phyloP scores from a whole-genome alignment of 208 protist genomes.

The Trypanosoma mega region DNA sequence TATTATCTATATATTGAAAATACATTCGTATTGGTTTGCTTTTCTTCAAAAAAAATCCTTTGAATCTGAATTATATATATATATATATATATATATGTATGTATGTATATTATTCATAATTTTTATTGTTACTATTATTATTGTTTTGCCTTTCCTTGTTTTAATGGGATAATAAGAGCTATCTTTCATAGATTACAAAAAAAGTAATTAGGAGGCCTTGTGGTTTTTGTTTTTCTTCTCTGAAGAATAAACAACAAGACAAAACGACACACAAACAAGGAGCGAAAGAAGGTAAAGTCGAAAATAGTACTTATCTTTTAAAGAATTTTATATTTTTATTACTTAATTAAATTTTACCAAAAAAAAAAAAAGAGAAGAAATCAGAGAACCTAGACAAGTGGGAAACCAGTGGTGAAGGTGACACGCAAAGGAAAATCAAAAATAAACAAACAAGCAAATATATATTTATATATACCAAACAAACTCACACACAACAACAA shows the following conservation, averaged over 20 bases:
- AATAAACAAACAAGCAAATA: conserved; percentile 1
- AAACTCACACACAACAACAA: neutral
- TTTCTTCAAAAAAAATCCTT: too few relatives aligned
- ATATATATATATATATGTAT: too few relatives aligned
- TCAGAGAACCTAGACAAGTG: neutral
- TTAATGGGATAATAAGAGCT: neutral
- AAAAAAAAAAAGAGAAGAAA: conserved; percentile 12
- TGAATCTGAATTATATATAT: too few relatives aligned
- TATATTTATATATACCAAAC: neutral
- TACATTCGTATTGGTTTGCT: too few relatives aligned
- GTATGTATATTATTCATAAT: too few relatives aligned
- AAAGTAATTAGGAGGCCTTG: neutral
- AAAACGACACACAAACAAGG: too few relatives aligned
- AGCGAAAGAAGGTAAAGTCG: too few relatives aligned
- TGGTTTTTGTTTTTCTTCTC: too few relatives aligned
- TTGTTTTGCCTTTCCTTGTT: conserved; percentile 1
- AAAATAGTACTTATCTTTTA: too few relatives aligned
- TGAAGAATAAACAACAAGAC: too few relatives aligned
- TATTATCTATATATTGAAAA: too few relatives aligned
- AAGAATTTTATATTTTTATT: too few relatives aligned
- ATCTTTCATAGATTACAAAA: neutral
- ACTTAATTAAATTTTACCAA: neutral
- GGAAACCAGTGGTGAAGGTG: neutral
- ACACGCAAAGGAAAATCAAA: conserved; percentile 2
- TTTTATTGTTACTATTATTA: conserved; percentile 3